Base-by-base conservation (phyloP, 306 rosid genomes). In the Luffa aegyptiaca region DNA sequence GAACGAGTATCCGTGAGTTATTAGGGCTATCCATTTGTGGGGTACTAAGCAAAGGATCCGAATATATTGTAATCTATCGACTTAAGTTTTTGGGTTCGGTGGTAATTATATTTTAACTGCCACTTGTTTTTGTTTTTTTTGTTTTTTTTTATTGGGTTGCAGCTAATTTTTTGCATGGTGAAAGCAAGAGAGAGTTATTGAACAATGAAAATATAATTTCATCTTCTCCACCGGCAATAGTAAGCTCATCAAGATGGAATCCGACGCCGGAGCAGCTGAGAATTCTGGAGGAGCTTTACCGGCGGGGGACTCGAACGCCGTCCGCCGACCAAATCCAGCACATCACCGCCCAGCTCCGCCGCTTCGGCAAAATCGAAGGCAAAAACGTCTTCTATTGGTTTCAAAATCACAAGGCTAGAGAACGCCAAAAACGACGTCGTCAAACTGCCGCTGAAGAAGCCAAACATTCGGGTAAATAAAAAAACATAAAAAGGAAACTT, bases 301-400 rank as follows among this genome's bases (percentile, higher is more conserved):
- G 91, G 58, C 85, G 88, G 64, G 98, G 98, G 62, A 92, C 97
- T 39, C 86, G 98, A 48, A 95, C 97, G 0, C 98, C 98, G 0
- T 89, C 96, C 61, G 98, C 98, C 0, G 98, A 94, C 66, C 97
- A 94, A 88, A 94, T 94, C 76, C 98, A 92, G 74, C 94, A 92
- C 31, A 92, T 94, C 75, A 92, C 98, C 0, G 87, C 96, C 8
- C 98, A 94, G 79, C 98, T 94, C 48, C 80, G 94, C 33, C 85
- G 90, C 45, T 94, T 77, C 53, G 98, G 98, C 21, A 94, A 94
- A 78, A 92, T 94, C 52, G 98, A 94, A 82, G 98, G 97, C n/a
- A 94, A 94, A 77, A 94, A 94, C 72, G 98, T 94, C 4, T 94
- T 94, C 88, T 94, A 94, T 70, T 94, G 98, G 97, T 94, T 94